Percentiles rank a stretch among this genome's conserved stretches.
Conservation (phyloP, 768 basidiomycete species). For the Rhizopogon roseolus region DNA sequence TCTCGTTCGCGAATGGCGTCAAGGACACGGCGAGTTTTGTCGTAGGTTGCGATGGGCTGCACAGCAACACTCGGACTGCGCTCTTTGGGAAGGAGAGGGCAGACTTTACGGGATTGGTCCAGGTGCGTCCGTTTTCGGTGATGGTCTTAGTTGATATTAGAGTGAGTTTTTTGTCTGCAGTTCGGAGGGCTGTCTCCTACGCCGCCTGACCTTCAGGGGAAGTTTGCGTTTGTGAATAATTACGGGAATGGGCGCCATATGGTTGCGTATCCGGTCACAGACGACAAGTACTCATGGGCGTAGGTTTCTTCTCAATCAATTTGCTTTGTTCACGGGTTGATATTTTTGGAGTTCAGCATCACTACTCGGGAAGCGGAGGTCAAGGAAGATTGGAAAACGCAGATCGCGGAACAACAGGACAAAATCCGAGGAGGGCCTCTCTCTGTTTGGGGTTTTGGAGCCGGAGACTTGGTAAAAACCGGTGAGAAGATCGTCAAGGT, state of each 20-base stretch:
- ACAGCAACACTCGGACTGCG: conserved; percentile 32
- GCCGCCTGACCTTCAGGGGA: conserved; percentile 11
- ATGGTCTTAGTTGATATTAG: too few species aligned
- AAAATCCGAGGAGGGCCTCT: conserved; percentile 13
- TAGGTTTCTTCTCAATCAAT: conserved; percentile 12
- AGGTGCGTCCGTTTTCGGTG: conserved; percentile 21
- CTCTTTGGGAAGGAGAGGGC: conserved; percentile 33
- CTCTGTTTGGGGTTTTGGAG: conserved; percentile 13
- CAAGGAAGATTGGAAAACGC: conserved; percentile 38
- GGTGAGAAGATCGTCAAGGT: conserved; percentile 13
- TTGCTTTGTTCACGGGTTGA: background rate
- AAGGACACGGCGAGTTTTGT: conserved; percentile 33
- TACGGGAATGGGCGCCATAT: conserved; percentile 34
- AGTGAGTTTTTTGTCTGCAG: conserved; percentile 17
- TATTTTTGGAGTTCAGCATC: background rate
- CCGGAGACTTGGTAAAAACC: conserved; percentile 13
- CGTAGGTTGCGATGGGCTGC: conserved; percentile 42
- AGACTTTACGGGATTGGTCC: conserved; percentile 34
- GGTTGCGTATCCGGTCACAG: conserved; percentile 30
- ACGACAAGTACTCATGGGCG: conserved; percentile 32
- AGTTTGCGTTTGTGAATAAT: conserved; percentile 24
- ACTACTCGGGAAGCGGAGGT: conserved; percentile 27
- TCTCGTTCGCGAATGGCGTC: conserved; percentile 30
- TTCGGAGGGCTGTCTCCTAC: conserved; percentile 30
- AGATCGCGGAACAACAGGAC: conserved; percentile 22